These are phyloP conservation scores for Omphalotus olearius DNA, from an alignment of 1,284 basidiomycete genomes.

Conservation along the genomic window DNA sequence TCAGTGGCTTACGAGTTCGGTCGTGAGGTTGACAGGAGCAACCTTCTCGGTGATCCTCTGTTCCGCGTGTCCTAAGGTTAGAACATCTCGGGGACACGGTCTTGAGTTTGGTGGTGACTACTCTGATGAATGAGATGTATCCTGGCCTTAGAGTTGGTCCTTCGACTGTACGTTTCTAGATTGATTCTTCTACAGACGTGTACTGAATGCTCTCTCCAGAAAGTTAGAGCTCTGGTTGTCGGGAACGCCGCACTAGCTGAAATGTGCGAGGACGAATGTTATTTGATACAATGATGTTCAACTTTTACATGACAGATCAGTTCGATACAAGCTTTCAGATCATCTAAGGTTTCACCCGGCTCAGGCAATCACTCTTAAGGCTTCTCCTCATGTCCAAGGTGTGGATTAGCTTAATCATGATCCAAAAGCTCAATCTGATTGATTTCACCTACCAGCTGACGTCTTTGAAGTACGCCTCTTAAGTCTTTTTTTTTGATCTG, in stretches of 20 bases:
- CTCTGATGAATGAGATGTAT: conserved; percentile 54
- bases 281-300: conserved; percentile 1
- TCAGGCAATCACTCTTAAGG: conserved; percentile 62
- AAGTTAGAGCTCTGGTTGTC: conserved; percentile 68
- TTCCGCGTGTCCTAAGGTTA: conserved; percentile 37
- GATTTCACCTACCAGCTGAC: conserved; percentile 45
- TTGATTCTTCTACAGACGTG: not conserved
- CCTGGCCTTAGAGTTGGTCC: conserved; percentile 72
- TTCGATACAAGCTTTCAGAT: conserved; percentile 58
- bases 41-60: not conserved
- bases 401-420: not conserved
- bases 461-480: conserved; percentile 58
- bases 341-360: conserved; percentile 59
- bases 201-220: conserved; percentile 35
- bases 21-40: too few species aligned
- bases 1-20: not conserved
- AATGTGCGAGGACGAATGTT: conserved; percentile 40
- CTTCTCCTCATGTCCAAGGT: conserved; percentile 70
- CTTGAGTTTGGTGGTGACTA: conserved; percentile 60
- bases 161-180: conserved; percentile 51
- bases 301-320: conserved; percentile 41
- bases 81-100: conserved; percentile 75
- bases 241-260: conserved; percentile 68
- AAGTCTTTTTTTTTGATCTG: not conserved
- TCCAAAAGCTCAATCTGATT: conserved; percentile 2